Percentiles rank a stretch among this genome's conserved stretches.
These are phyloP conservation scores for Pseudomicrostroma phylloplanum DNA, from an alignment of 1,284 basidiomycete genomes.

Conservation along the genomic window DNA sequence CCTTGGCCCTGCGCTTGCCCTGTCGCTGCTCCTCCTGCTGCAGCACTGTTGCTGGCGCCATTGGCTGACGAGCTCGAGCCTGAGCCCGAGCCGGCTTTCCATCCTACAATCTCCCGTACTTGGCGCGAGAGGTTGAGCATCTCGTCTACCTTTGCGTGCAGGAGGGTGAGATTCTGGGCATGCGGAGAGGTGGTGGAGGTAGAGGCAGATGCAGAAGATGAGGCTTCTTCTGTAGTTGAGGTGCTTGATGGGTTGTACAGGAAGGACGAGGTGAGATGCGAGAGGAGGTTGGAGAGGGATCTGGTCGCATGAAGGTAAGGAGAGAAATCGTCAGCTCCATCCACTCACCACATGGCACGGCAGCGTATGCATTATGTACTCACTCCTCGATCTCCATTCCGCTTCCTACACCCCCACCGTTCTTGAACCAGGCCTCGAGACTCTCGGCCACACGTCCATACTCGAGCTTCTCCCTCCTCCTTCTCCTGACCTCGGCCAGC, in stretches of 20 bases:
- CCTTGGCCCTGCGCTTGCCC: not conserved
- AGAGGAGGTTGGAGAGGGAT: not conserved
- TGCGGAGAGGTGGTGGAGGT: not conserved
- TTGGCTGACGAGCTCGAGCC: not conserved
- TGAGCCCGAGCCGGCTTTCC: not conserved
- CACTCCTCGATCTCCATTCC: not conserved
- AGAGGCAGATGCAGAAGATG: not conserved
- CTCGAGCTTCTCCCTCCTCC: slow-evolving; percentile 6
- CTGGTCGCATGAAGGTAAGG: not conserved
- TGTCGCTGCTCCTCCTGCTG: not conserved
- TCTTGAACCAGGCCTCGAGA: slow-evolving; percentile 3
- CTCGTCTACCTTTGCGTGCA: not conserved
- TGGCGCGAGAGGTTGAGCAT: slow-evolving; percentile 5
- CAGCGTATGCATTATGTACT: not conserved
- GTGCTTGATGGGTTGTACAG: slow-evolving; percentile 6
- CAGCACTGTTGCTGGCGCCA: not conserved
- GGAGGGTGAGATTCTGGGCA: not conserved
- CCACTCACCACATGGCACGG: not conserved
- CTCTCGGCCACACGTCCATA: slow-evolving; percentile 5
- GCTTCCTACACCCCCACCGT: not conserved
- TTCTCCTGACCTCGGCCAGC: slow-evolving; percentile 2
- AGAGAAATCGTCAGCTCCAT: not conserved
- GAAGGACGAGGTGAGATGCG: slow-evolving; percentile 1
- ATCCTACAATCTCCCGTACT: slow-evolving; percentile 3
- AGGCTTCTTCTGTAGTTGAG: not conserved